These are phyloP conservation scores for Magnaporthiopsis rhizophila DNA, from an alignment of 2,329 filamentous ascomycete species.

Conservation along the genomic window DNA sequence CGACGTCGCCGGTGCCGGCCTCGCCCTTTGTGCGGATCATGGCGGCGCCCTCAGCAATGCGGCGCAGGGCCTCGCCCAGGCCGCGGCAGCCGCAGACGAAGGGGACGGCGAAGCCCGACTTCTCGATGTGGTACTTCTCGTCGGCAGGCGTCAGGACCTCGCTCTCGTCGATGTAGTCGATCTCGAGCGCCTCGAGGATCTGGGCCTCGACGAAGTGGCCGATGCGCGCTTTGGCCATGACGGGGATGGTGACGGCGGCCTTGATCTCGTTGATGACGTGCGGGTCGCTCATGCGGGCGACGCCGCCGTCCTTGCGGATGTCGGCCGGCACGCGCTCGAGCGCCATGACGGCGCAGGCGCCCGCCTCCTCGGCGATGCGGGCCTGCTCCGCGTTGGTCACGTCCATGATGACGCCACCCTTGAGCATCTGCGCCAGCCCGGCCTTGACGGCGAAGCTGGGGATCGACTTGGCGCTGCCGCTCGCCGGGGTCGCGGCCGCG, in stretches of 20 bases:
- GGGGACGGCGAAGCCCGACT: constrained; percentile 71
- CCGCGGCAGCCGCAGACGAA: constrained; percentile 97
- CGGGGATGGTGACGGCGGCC: constrained; percentile 87
- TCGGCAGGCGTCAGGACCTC: constrained; percentile 97
- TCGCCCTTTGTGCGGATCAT: constrained; percentile 99
- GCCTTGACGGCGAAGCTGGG: constrained; percentile 81
- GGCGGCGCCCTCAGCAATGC: constrained; percentile 87
- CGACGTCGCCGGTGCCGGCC: constrained; percentile 92
- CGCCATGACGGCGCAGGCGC: constrained; percentile 95
- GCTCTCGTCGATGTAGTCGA: constrained; percentile 97
- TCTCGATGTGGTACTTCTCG: constrained; percentile 83
- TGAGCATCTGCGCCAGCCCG: constrained; percentile 93
- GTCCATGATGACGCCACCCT: constrained; percentile 99
- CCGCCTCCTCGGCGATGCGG: constrained; percentile 94
- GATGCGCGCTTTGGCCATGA: constrained; percentile 98
- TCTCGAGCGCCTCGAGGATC: constrained; percentile 89
- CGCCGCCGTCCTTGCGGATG: constrained; percentile 85
- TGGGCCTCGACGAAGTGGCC: constrained; percentile 98
- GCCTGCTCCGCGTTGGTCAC: constrained; percentile 91
- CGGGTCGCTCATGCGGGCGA: constrained; percentile 95
- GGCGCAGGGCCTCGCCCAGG: constrained; percentile 83
- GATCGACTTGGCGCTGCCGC: constrained; percentile 23
- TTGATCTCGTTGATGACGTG: constrained; percentile 94
- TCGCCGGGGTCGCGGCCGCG: constrained; percentile 13
- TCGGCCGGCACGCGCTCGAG: constrained; percentile 96